Evolutionary conservation across 2,329 filamentous ascomycete species (phyloP), one percentile per base, ranked within the genome.

Genomic region (Xylaria sp.): DNA sequence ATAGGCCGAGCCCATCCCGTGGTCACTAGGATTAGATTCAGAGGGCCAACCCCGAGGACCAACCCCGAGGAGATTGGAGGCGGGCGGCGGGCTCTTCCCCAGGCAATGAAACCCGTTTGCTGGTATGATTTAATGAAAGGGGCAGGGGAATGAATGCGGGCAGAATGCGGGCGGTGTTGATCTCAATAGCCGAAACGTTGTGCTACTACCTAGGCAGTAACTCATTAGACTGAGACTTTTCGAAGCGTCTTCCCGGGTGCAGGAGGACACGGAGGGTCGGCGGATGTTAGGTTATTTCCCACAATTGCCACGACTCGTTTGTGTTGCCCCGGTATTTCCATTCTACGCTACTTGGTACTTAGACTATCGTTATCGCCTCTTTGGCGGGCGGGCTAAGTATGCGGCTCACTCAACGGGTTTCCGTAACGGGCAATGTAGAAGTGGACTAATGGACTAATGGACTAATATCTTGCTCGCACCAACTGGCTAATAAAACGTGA

Each of bases 391-490:
- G 15, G 29, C 33, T 48, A 37, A 19, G 41, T 23, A 40, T 60
- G 59, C 54, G 59, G 58, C 58, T 58, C 33, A 48, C 25, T 37
- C 19, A 29, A 23, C 48, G 54, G 59, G n/a, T 31, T 58, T n/a
- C 59, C 48, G 37, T 11, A 38, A 54, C 44, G 21, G 44, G 54
- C 37, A 58, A 49, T 37, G 29, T 19, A 37, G 31, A 13, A 25
- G 15, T 49, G 29, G 6, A 31, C 54, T 58, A 44, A 40, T 31
- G 46, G n/a, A n/a, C n/a, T n/a, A n/a, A n/a, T n/a, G n/a, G n/a
- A n/a, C n/a, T n/a, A n/a, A n/a, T n/a, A n/a, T n/a, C n/a, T n/a
- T n/a, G 51, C 38, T 56, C 17, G 44, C 31, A 33, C 52, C 25
- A 51, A 37, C 31, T 23, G 23, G 17, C n/a, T 33, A 15, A 46